Base-by-base conservation (phyloP, 805 yeast species). In the Lachancea meyersii region DNA sequence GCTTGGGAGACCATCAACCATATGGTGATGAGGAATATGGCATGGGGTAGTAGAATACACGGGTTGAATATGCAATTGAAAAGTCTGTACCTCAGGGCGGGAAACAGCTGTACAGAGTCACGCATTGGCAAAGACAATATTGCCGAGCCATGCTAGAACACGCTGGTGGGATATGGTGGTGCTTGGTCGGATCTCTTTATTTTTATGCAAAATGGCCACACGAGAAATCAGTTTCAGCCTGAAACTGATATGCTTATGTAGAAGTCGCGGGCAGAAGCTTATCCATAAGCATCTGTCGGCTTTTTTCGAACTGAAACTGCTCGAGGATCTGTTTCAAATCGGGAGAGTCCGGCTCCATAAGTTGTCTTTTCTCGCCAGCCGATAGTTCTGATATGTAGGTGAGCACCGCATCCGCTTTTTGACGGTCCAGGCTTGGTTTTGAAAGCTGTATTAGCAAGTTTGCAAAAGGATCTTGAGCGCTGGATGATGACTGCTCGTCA, bases 21-120 rank as follows among this genome's bases (percentile, higher is more conserved):
- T 19, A 44, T 31, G 2, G 52, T 32, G 14, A 49, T 22, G n/a
- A 49, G 28, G 22, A 46, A 38, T 14, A 23, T 26, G 9, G 40
- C 22, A 17, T 45, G 38, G 21, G 49, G 27, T 16, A 44, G 40
- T 38, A 49, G 38, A n/a, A 45, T 16, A 11, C 44, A 26, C 2
- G 55, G 53, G 20, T 45, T 44, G 38, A 51, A 45, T 7, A 46
- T 26, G 31, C 49, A 44, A 16, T 32, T 32, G 30, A 46, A 13
- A 22, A 51, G 40, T 14, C 55, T 46, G 45, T 44, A 49, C 3
- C 49, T 50, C 17, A 49, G 24, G 16, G 34, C 31, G 7, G 45
- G 41, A 21, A 38, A 28, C 2, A 31, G 30, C 34, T 42, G 38
- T 30, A 22, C 35, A 23, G 32, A 16, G 35, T 38, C 26, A 24